Evolutionary conservation across 2,329 filamentous ascomycete genomes (phyloP), one percentile per base, ranked within the genome.

Genomic region (Fusarium sp.): DNA sequence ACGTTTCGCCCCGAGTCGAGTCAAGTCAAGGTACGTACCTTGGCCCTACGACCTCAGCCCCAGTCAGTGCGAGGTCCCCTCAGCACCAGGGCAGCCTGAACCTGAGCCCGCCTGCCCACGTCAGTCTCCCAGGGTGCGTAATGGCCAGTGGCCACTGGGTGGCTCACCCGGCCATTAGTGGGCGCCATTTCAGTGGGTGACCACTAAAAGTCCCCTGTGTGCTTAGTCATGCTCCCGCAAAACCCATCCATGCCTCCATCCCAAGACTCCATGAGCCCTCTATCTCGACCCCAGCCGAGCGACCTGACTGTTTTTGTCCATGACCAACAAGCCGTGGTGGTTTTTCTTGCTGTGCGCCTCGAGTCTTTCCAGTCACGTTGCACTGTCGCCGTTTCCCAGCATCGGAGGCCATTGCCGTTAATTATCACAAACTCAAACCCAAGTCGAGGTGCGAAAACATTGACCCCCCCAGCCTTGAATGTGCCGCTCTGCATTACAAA

Each of bases 181-280:
- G 69, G 53, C 51, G 63, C 59, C 49, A 59, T 36, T 53, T 64
- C 68, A 71, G 68, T 58, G 54, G 18, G 51, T 42, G 68, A 46
- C 69, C 50, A 46, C 63, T 70, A 51, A 42, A 58, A 23, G 36
- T 29, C 29, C 27, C 53, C 60, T 58, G 14, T 58, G 16, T 34
- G 59, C 60, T 64, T 71, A 72, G 69, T 51, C 20, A 6, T 49
- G 23, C 13, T 29, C 4, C 3, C 2, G 72, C 64, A 74, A 74
- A 74, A 73, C 72, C 69, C 62, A 74, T 73, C 70, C 68, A 73
- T 71, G 64, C 55, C 66, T 73, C 64, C 55, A 64, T 73, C 64
- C 67, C 65, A 64, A 72, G 69, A 71, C 67, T 74, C 70, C 65
- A 74, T 73, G 70, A 72, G 72, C 72, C 68, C 60, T 74, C 73